These are phyloP conservation scores for Phytophthora melonis DNA, from an alignment of 352 stramenopile genomes.

Conservation along the genomic window DNA sequence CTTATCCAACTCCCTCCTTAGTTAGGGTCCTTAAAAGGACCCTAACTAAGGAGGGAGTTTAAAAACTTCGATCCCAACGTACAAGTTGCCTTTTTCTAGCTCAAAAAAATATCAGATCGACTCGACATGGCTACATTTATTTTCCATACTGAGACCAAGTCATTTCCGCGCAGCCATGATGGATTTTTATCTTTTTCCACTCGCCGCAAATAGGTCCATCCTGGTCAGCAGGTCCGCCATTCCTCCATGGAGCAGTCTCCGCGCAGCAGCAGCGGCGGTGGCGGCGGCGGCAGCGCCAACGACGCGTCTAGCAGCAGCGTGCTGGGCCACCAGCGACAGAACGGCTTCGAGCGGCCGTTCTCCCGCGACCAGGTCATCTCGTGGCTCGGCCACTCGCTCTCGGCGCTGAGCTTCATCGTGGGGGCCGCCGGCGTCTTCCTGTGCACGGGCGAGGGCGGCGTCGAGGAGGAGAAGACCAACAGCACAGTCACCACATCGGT, in stretches of 20 bases:
- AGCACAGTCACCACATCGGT: conserved; percentile 36
- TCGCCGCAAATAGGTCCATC: background rate
- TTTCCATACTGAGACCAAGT: background rate
- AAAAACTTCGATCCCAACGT: too few species aligned
- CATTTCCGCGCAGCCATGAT: background rate
- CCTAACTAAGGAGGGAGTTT: too few species aligned
- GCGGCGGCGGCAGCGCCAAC: background rate
- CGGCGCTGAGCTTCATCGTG: conserved; percentile 70
- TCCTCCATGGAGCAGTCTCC: conserved; percentile 16
- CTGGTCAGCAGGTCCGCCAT: background rate
- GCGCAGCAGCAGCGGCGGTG: conserved; percentile 12
- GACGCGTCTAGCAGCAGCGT: conserved; percentile 20
- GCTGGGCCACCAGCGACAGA: conserved; percentile 59
- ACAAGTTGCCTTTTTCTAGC: background rate
- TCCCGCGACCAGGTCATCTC: conserved; percentile 86
- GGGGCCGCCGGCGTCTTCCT: conserved; percentile 43
- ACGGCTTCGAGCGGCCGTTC: conserved; percentile 75
- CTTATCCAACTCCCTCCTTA: too few species aligned
- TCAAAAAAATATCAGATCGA: background rate
- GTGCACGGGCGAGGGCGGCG: conserved; percentile 16
- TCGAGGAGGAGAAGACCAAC: conserved; percentile 31
- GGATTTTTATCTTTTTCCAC: background rate
- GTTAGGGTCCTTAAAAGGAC: too few species aligned
- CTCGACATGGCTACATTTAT: background rate
- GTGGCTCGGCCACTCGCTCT: conserved; percentile 73